Percentiles rank a stretch among this genome's conserved stretches.
phyloP scores from a whole-genome alignment of 495 filamentous ascomycete genomes.

The Zalerion maritima region DNA sequence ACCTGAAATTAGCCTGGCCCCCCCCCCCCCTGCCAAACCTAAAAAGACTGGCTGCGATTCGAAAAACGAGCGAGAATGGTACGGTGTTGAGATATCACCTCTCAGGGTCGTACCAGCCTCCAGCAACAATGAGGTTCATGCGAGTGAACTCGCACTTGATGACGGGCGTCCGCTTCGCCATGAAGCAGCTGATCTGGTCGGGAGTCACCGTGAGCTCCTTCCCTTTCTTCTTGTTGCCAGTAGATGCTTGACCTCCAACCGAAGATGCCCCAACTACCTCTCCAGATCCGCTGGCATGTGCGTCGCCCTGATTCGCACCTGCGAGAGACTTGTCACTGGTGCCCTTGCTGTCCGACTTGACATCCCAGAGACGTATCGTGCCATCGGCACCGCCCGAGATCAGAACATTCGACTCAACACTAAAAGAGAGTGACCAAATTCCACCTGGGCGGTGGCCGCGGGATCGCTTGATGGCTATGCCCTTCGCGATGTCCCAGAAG shows the following conservation, averaged over 20 bases:
- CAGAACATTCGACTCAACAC: constrained; percentile 74
- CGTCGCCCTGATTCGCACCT: constrained; percentile 22
- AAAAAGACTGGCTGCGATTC: too few relatives aligned
- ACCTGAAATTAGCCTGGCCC: too few relatives aligned
- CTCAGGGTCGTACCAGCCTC: constrained; percentile 55
- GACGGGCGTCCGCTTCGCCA: constrained; percentile 90
- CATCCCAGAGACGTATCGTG: constrained; percentile 88
- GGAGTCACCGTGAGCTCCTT: constrained; percentile 83
- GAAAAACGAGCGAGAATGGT: too few relatives aligned
- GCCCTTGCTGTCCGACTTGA: constrained; percentile 44
- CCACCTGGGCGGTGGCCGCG: constrained; percentile 87
- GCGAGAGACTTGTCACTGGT: constrained; percentile 14
- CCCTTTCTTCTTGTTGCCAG: constrained; percentile 58
- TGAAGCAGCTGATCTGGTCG: constrained; percentile 85
- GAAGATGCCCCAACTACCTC: constrained; percentile 39
- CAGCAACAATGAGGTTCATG: constrained; percentile 83
- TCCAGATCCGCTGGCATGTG: constrained; percentile 30
- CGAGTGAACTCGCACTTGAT: constrained; percentile 86
- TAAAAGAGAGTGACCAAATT: constrained; percentile 85
- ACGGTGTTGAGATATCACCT: too few relatives aligned
- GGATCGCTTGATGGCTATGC: constrained; percentile 75
- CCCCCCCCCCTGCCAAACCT: too few relatives aligned
- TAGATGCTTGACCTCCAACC: constrained; percentile 28
- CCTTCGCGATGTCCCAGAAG: constrained; percentile 81
- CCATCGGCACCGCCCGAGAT: constrained; percentile 84